Evolutionary conservation across 2,329 filamentous ascomycete species (phyloP), one percentile per base, ranked within the genome.

Genomic region (Diaporthe aspalathi): DNA sequence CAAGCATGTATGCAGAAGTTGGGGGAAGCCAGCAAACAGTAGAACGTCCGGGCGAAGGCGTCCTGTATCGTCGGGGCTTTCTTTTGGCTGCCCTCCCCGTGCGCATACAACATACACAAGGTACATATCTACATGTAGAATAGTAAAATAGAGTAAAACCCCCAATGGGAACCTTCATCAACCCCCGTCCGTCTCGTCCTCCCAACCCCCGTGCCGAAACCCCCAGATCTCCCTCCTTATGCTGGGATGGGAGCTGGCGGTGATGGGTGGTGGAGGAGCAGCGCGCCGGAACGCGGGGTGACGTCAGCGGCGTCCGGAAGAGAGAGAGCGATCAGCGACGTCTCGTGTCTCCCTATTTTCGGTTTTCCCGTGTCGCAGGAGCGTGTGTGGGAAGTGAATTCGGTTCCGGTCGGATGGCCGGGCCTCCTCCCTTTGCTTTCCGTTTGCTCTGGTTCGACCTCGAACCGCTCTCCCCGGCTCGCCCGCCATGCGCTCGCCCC

Each of bases 251-350:
- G 35, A 35, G n/a, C n/a, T n/a, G 32, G 32, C 8, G 5, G 32
- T 32, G 32, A 8, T 32, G 8, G 8, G 8, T 32, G 8, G 32
- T 32, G 32, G 8, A 32, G 32, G 8, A 38, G 35, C 12, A 38
- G 6, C 11, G 11, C 12, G 9, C 45, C 60, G 60, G 60, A 65
- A 65, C 60, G 60, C 60, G n/a, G 60, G 27, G 60, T 65, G 60
- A 65, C 60, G 60, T 65, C 60, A 65, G 60, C 60, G 60, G 60
- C 60, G 60, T 65, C 45, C 16, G 45, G 45, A 38, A 38, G 35
- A 8, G 35, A 38, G 35, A 63, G 45, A 60, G 40, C 50, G 60
- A 65, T 65, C 29, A 20, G 45, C 60, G 20, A 22, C 22, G 22
- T 35, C 45, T 35, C n/a, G n/a, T n/a, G n/a, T 24, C 3, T 38